These are phyloP conservation scores for Clitopilus hobsonii DNA, from an alignment of 768 basidiomycete genomes.

Conservation along the genomic window DNA sequence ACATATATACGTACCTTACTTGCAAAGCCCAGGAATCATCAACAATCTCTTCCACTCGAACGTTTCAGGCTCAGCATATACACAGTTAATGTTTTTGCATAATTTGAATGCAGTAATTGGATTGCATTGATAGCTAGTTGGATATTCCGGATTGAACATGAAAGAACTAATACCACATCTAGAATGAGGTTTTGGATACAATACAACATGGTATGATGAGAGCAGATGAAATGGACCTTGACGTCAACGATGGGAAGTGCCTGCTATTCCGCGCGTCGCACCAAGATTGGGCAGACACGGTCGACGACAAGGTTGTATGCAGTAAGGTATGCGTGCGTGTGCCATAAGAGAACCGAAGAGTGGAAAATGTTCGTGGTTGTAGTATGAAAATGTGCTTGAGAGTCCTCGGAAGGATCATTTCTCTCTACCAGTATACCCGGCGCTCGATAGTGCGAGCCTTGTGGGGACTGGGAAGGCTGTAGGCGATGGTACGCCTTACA, in stretches of 20 bases:
- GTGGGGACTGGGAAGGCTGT: slow-evolving; percentile 39
- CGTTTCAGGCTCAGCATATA: not conserved
- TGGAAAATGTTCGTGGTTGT: not conserved
- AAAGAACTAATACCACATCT: not conserved
- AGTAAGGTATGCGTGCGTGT: not conserved
- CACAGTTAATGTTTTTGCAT: not conserved
- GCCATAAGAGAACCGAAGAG: not conserved
- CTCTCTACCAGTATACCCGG: slow-evolving; percentile 66
- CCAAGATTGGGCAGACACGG: not conserved
- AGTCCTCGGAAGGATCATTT: not conserved
- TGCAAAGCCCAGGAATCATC: not conserved
- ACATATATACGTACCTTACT: not conserved
- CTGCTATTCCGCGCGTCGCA: not conserved
- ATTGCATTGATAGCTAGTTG: not conserved
- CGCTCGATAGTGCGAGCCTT: slow-evolving; percentile 63
- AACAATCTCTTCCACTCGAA: not conserved
- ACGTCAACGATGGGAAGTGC: not conserved
- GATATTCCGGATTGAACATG: not conserved
- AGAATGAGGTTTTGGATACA: not conserved
- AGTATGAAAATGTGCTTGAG: not conserved
- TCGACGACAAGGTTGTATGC: not conserved
- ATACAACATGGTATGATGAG: not conserved
- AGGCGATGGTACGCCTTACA: slow-evolving; percentile 68
- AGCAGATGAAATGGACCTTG: not conserved
- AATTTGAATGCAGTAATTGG: not conserved